Base-by-base conservation (phyloP, 805 yeast genomes). In the Hanseniaspora singularis region DNA sequence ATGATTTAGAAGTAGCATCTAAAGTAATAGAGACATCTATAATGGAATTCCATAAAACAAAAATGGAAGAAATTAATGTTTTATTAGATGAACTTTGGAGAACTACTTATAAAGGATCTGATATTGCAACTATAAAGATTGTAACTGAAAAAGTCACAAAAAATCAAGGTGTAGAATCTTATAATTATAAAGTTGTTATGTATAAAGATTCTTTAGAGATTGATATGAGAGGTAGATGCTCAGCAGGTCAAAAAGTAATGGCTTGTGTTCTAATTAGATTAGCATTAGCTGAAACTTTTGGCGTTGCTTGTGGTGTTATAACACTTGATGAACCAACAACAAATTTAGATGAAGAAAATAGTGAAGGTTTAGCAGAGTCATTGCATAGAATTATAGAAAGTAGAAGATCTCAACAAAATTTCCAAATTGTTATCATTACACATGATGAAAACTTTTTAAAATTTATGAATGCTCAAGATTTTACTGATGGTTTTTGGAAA, bases 241-340 rank as follows among this genome's bases (percentile, higher is more conserved):
- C 96, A 1, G 97, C 98, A 0, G 99, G 99, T 0, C 99, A 92
- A 62, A 85, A 87, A 57, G 96, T 92, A 4, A 64, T 92, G 38
- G 96, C 97, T 0, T 81, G 94, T 33, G 88, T 92, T 40, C 77
- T 92, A 27, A 89, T 92, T 49, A 70, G 99, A 47, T 65, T 92
- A 48, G 96, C 96, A 0, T 67, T 92, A 40, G 92, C 97, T 1
- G 97, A 92, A 62, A 85, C 96, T 57, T 89, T 92, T 67, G 97
- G 98, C 7, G 72, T 79, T 1, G 85, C 83, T 58, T 89, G 96
- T 66, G 98, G 98, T 41, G 82, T 92, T 63, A 85, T 92, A 55
- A 95, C 97, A 0, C 69, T 92, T 33, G 99, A 92, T 64, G 99
- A 92, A 64, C 99, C 99, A 8, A 92, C 99, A 0, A 92, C 98